Evolutionary conservation across 495 filamentous ascomycete genomes (phyloP), one percentile per base, ranked within the genome.

Genomic region (Margaritispora aquatica): DNA sequence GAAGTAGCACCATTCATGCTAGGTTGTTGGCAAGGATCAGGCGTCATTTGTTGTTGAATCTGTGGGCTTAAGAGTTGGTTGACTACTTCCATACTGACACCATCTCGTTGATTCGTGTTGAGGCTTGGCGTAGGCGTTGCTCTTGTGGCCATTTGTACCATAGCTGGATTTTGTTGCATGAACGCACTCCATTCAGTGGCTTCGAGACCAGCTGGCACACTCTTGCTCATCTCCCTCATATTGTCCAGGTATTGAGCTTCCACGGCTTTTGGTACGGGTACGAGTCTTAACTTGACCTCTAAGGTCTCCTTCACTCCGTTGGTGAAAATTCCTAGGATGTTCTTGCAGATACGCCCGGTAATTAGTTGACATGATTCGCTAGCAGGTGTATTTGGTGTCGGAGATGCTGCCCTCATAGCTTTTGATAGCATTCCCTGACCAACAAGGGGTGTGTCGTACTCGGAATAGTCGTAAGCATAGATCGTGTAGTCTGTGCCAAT

Each of bases 381-480:
- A 55, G 78, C 80, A 31, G 78, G 79, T 44, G 76, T 79, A 59
- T 76, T 76, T 23, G 77, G 79, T 36, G 75, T 82, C 11, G 80
- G 75, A 34, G 79, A 79, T 54, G 76, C 68, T 51, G 79, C 69
- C 29, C 85, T 84, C 51, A 98, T 78, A 29, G 85, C 85, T 83
- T 88, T 88, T 58, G 94, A 97, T 22, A 98, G 80, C 88, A 97
- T 89, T 56, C 94, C 94, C 70, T 97, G 95, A 19, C 94, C 94
- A 11, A 97, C 93, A 57, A 97, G 81, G 49, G 94, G 94, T 5
- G 85, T 88, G 62, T 96, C 92, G 57, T 88, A 87, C 72, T 98
- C 94, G 7, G 94, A 97, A 72, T 91, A 97, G 67, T 98, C 94
- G 73, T 89, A 92, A 21, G 94, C 93, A 72, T 98, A 98, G 57